Conservation (phyloP, 2,329 filamentous ascomycete species). For the Cadophora sp. region DNA sequence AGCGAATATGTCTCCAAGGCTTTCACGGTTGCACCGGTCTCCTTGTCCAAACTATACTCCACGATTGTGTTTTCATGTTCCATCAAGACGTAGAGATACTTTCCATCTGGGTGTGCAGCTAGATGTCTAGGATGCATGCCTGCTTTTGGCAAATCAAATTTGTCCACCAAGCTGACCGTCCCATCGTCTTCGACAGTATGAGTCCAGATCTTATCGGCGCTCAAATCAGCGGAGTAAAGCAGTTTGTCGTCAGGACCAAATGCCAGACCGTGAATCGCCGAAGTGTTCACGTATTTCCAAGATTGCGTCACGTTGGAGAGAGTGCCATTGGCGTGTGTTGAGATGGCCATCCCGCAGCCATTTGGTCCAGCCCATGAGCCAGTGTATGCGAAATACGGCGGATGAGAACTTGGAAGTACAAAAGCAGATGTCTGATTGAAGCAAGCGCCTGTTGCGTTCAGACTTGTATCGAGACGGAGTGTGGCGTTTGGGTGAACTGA, state of each 20-base stretch:
- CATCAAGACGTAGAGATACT: slow-evolving; percentile 23
- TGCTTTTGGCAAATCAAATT: neutral
- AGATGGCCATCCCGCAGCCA: slow-evolving; percentile 17
- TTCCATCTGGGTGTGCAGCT: slow-evolving; percentile 21
- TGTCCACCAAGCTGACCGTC: neutral
- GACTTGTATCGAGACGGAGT: slow-evolving; percentile 8
- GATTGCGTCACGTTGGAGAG: slow-evolving; percentile 16
- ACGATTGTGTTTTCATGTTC: slow-evolving; percentile 23
- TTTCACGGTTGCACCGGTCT: neutral
- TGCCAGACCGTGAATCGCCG: slow-evolving; percentile 23
- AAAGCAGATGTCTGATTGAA: slow-evolving; percentile 11
- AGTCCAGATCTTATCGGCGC: slow-evolving; percentile 14
- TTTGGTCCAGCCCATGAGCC: slow-evolving; percentile 23
- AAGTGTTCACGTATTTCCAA: slow-evolving; percentile 20
- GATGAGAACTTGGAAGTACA: slow-evolving; percentile 13
- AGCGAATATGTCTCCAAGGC: slow-evolving; percentile 6
- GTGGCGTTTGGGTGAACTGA: slow-evolving; percentile 10
- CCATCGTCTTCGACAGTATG: slow-evolving; percentile 1
- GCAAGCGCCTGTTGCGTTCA: slow-evolving; percentile 1
- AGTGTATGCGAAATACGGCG: slow-evolving; percentile 16
- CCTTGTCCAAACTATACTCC: slow-evolving; percentile 6
- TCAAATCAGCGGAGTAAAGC: slow-evolving; percentile 25
- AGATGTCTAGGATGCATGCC: slow-evolving; percentile 28
- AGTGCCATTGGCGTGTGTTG: slow-evolving; percentile 13
- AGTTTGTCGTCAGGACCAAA: slow-evolving; percentile 10